These are phyloP conservation scores for Artemisia argyi DNA, from an alignment of 129 eudicot species.

Conservation along the genomic window DNA sequence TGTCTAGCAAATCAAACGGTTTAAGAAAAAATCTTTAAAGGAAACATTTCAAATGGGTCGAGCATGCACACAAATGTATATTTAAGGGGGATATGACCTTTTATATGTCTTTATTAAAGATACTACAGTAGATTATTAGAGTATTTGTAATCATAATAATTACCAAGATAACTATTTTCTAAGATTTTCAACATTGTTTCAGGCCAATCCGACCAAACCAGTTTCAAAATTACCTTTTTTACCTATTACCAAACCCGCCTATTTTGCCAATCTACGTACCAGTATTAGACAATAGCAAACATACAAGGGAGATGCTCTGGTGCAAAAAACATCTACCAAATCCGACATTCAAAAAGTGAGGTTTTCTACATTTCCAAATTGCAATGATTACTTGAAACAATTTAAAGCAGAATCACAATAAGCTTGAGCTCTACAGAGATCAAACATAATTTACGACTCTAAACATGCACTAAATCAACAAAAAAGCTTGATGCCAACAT, in stretches of 20 bases:
- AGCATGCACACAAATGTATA: too few species aligned
- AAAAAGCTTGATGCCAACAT: slow-evolving; percentile 6
- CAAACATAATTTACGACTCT: slow-evolving; percentile 24
- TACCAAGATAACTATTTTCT: too few species aligned
- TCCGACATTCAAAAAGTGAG: background rate
- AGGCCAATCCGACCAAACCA: too few species aligned
- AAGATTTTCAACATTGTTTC: too few species aligned
- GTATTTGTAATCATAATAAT: too few species aligned
- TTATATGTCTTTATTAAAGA: too few species aligned
- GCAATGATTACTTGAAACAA: background rate
- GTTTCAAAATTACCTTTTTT: background rate
- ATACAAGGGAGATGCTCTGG: slow-evolving; percentile 7
- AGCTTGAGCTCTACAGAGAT: slow-evolving; percentile 11
- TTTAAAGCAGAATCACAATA: background rate
- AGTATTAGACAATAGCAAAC: background rate
- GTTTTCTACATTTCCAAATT: background rate
- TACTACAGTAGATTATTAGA: too few species aligned
- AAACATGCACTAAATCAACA: slow-evolving; percentile 9
- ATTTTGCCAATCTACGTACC: too few species aligned
- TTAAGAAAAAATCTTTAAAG: too few species aligned
- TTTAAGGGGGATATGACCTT: too few species aligned
- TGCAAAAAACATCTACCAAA: slow-evolving; percentile 1
- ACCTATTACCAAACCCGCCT: background rate
- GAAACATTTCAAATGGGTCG: too few species aligned
- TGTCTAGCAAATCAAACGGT: too few species aligned